Base-by-base conservation (phyloP, 1,284 basidiomycete species). In the Leccinum griseonigrum region DNA sequence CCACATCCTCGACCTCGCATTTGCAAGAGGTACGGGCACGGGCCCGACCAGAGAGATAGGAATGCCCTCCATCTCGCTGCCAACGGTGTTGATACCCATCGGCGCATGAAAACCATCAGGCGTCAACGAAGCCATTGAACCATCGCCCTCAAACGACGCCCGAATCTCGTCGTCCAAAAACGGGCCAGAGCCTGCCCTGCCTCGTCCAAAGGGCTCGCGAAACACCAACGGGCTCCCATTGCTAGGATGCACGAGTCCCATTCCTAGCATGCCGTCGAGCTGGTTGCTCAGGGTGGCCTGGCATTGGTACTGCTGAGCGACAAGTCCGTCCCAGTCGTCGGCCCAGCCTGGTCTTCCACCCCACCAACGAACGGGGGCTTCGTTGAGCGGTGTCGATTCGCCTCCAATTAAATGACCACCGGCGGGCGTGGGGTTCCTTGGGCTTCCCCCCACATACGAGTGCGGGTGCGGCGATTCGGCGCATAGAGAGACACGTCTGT, bases 101-200 rank as follows among this genome's bases (percentile, higher is more conserved):
- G 57, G 53, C 2, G 22, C 26, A 26, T 48, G 57, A 36, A 34
- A 48, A 34, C 48, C 7, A 14, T 40, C 18, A 46, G 54, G 32
- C 1, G 16, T 7, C 13, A 53, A 43, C 3, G 52, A 29, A 31
- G 60, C 48, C 13, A 51, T 26, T 36, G 51, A 54, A 1, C 13
- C 40, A 9, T 31, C 31, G 14, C 16, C 48, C 4, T 61, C 65
- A 32, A 69, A 64, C 5, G 71, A 71, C 1, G 62, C 69, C 16
- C 57, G 56, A 60, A 69, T 68, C 38, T 71, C 69, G 4, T 69
- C 67, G 5, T 72, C 63, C 36, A 63, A 8, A 53, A 72, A 72
- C 1, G 59, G 53, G 4, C 59, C 31, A 46, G 67, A 43, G 4
- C 59, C 36, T 8, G 8, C n/a, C 16, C 11, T 14, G 13, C 48